These are phyloP conservation scores for Phytophthora podocarpi DNA, from an alignment of 352 stramenopile species.

Conservation along the genomic window DNA sequence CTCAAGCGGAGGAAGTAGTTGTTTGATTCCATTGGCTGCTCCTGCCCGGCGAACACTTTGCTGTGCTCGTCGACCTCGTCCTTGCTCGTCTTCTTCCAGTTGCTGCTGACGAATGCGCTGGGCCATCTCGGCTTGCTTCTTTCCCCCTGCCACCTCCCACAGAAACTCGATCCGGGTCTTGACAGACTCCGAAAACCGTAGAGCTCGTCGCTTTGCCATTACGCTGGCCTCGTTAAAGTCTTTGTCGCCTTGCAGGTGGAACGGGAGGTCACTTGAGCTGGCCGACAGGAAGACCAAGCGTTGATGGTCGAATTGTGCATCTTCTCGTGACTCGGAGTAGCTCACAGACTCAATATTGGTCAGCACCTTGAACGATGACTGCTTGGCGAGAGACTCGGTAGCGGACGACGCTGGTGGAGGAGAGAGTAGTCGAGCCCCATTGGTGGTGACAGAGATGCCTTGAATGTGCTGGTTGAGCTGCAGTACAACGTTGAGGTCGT, in stretches of 20 bases:
- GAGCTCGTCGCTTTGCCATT: conserved; percentile 52
- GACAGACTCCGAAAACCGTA: conserved; percentile 57
- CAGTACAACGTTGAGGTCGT: conserved; percentile 74
- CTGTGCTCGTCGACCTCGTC: conserved; percentile 4
- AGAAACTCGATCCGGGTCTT: conserved; percentile 58
- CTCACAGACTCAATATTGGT: conserved; percentile 55
- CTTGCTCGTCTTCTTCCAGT: conserved; percentile 13
- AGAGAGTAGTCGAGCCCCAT: conserved; percentile 13
- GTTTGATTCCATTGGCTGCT: not conserved
- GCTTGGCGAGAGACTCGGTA: conserved; percentile 39
- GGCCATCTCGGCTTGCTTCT: conserved; percentile 37
- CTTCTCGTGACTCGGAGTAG: conserved; percentile 44
- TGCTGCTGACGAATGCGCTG: conserved; percentile 30
- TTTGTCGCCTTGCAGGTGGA: conserved; percentile 75
- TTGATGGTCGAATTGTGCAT: conserved; percentile 79
- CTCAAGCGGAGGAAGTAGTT: conserved; percentile 17
- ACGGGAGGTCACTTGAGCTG: conserved; percentile 48
- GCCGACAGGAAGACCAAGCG: conserved; percentile 34
- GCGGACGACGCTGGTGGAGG: too few species aligned
- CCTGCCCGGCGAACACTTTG: conserved; percentile 26
- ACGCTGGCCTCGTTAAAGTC: conserved; percentile 70
- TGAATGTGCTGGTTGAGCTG: conserved; percentile 77
- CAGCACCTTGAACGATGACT: conserved; percentile 81
- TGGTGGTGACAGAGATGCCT: conserved; percentile 29
- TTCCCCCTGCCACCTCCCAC: conserved; percentile 62